Conservation (phyloP, 1,284 basidiomycete genomes). For the Veloporphyrellus conicus region DNA sequence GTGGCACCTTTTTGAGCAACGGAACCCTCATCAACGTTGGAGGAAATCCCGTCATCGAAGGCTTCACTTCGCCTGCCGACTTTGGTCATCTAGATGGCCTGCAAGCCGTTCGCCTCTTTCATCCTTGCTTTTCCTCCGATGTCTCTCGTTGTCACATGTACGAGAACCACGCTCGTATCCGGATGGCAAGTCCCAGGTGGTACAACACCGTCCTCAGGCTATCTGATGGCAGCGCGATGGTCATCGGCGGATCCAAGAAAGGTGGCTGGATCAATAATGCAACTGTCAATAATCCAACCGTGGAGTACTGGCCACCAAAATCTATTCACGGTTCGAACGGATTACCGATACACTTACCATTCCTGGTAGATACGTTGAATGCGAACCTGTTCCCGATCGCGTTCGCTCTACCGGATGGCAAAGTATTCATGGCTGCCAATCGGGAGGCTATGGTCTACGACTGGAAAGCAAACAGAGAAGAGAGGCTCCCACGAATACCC, state of each 20-base stretch:
- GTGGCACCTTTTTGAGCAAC: conserved; percentile 71
- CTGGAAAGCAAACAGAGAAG: conserved; percentile 63
- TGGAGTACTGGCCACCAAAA: conserved; percentile 80
- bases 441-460: conserved; percentile 77
- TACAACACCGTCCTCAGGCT: conserved; percentile 70
- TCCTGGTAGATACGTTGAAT: conserved; percentile 69
- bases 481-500: conserved; percentile 63
- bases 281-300: conserved; percentile 74
- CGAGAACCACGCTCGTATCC: conserved; percentile 60
- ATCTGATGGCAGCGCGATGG: conserved; percentile 74
- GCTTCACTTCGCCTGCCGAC: conserved; percentile 59
- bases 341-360: conserved; percentile 56
- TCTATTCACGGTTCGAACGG: conserved; percentile 62
- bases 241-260: conserved; percentile 73
- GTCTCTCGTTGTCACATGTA: conserved; percentile 54
- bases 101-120: conserved; percentile 69
- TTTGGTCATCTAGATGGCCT: conserved; percentile 73
- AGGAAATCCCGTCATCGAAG: conserved; percentile 69
- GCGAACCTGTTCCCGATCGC: conserved; percentile 80
- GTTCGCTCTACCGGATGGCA: conserved; percentile 69
- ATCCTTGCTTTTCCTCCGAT: conserved; percentile 57
- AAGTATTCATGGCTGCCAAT: conserved; percentile 77
- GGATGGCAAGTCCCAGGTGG: conserved; percentile 73
- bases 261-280: conserved; percentile 80
- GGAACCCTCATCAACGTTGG: conserved; percentile 75